A percentile compares a stretch with the other conserved stretches of the same genome.
Evolutionary conservation across 1,284 basidiomycete genomes (phyloP).

Genomic region (Melampsora americana): DNA sequence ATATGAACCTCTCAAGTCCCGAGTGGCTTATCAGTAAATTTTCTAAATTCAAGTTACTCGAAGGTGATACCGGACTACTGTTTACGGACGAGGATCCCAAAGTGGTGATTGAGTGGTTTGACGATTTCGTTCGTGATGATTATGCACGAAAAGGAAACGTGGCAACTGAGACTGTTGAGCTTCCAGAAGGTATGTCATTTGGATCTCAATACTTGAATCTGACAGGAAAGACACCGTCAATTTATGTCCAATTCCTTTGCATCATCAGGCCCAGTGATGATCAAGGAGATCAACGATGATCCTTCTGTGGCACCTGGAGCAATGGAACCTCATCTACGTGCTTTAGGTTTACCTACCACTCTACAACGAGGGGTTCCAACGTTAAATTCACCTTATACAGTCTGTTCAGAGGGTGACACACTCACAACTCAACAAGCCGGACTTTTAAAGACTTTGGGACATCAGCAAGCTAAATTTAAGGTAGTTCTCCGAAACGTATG

Average conservation of each 20-base stretch:
- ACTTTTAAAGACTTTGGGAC: conserved; percentile 43
- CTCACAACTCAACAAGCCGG: conserved; percentile 65
- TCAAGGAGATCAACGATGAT: conserved; percentile 60
- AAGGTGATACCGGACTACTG: conserved; percentile 87
- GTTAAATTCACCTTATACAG: conserved; percentile 70
- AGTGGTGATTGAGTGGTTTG: conserved; percentile 93
- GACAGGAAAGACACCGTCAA: not conserved
- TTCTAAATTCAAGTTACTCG: conserved; percentile 65
- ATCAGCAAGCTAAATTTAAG: conserved; percentile 40
- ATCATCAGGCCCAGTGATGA: conserved; percentile 57
- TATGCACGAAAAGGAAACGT: conserved; percentile 84
- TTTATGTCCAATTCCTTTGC: not conserved
- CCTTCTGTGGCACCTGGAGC: conserved; percentile 77
- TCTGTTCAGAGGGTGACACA: conserved; percentile 78
- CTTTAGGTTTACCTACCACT: conserved; percentile 77
- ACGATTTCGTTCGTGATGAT: conserved; percentile 80
- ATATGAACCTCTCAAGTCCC: conserved; percentile 12
- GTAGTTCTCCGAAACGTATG: conserved; percentile 36
- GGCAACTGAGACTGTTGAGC: conserved; percentile 69
- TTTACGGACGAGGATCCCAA: conserved; percentile 83
- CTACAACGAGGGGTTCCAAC: conserved; percentile 86
- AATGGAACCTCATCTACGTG: conserved; percentile 90
- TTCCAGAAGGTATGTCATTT: conserved; percentile 63
- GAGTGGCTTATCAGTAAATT: not conserved
- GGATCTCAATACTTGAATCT: not conserved